Conservation (phyloP, 176 grass and related monocot genomes). For the Avena eriantha region DNA sequence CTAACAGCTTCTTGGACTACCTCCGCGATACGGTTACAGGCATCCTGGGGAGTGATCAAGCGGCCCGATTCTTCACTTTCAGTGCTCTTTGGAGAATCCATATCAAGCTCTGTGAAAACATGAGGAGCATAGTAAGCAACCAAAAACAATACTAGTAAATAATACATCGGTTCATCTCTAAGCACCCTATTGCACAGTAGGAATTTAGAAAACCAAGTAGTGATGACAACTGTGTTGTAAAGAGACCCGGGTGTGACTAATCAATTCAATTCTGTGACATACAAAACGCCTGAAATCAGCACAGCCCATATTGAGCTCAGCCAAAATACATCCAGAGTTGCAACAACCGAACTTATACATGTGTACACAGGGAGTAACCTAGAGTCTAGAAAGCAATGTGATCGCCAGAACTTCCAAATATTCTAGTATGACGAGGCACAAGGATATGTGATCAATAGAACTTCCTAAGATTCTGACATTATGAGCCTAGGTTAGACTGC, state of each 20-base stretch:
- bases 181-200: background rate
- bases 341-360: conserved; percentile 14
- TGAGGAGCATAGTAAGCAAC: background rate
- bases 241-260: background rate
- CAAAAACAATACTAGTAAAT: background rate
- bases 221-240: conserved; percentile 1
- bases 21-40: conserved; percentile 90
- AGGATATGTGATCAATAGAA: background rate
- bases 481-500: background rate
- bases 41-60: conserved; percentile 93
- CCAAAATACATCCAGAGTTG: background rate
- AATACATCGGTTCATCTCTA: background rate
- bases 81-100: conserved; percentile 69
- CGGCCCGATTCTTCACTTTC: conserved; percentile 77
- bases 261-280: background rate
- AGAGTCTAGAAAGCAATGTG: background rate
- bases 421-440: background rate
- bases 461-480: background rate
- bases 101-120: conserved; percentile 71
- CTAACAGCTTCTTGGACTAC: conserved; percentile 94
- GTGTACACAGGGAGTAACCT: conserved; percentile 8
- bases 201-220: background rate
- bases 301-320: conserved; percentile 1
- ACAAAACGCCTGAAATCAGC: background rate
- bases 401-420: background rate